Evolutionary conservation across 768 basidiomycete species (phyloP), one percentile per base, ranked within the genome.

Genomic region (Suillus plorans): DNA sequence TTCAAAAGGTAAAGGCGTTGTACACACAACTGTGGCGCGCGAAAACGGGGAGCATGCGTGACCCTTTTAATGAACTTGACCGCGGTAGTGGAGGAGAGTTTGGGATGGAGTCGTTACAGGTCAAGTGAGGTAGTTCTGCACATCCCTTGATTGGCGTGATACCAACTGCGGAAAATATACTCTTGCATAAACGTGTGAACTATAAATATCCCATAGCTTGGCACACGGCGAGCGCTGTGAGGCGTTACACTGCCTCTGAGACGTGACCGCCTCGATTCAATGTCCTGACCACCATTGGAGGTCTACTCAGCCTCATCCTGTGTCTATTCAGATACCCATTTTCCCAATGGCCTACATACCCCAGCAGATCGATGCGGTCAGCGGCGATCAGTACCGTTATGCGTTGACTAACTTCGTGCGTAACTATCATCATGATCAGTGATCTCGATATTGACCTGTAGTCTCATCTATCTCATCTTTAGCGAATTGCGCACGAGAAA

Each of bases 401-500:
- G 92, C 91, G 5, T 80, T 94, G 69, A 86, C 89, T 31, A 92
- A 94, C 74, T 94, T 94, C 70, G 92, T 88, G 68, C 69, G 87
- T 81, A 6, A 6, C 70, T 31, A 52, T 31, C 31, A 22, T 8
- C 4, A 18, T n/a, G n/a, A n/a, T 34, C 41, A 25, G n/a, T 37
- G 37, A 58, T 50, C 69, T 28, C 31, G 20, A 42, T 42, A 28
- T 18, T 67, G 12, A 28, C 39, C 36, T 37, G 28, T 25, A 14
- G 49, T 63, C 36, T n/a, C n/a, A 50, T 34, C 22, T 64, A 47
- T 47, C 42, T 22, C 62, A 42, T 39, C 37, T 37, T 20, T 72
- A 92, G 92, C 85, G 91, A 62, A 90, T 94, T 73, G 92, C 92
- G 36, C 92, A 94, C 80, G 89, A 94, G 76, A 93, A 91, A 75